These are phyloP conservation scores for Fusarium subtropicale DNA, from an alignment of 2,329 filamentous ascomycete genomes.

Conservation along the genomic window DNA sequence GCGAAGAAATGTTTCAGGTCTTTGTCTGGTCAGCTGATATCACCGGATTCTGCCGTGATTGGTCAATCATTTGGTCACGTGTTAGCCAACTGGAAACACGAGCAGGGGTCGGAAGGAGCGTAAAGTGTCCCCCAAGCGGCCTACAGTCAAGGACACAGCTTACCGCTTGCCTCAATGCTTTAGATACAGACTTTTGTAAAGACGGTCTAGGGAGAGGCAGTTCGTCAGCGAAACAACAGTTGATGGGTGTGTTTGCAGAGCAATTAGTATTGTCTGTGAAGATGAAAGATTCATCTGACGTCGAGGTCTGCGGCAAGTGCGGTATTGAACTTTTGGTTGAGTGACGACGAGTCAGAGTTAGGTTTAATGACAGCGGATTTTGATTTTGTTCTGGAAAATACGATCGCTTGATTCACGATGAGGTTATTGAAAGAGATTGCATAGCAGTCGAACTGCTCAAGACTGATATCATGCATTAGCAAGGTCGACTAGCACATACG, in stretches of 20 bases:
- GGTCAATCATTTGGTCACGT: too few species aligned
- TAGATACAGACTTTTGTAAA: neutral
- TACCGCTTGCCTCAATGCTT: neutral
- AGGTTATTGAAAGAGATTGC: neutral
- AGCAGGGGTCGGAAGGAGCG: too few species aligned
- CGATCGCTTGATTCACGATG: neutral
- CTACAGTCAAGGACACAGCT: too few species aligned
- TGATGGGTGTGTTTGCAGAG: neutral
- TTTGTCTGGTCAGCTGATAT: too few species aligned
- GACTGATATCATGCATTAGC: neutral
- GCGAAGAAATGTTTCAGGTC: too few species aligned
- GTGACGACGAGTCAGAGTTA: neutral
- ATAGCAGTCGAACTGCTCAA: neutral
- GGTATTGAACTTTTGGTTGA: neutral
- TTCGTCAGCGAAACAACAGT: neutral
- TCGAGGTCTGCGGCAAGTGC: neutral
- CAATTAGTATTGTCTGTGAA: neutral
- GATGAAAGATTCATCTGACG: neutral
- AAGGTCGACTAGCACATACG: neutral
- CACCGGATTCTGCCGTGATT: too few species aligned
- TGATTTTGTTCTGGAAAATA: neutral
- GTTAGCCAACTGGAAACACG: too few species aligned
- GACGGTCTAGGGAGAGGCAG: neutral
- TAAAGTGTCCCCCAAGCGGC: too few species aligned
- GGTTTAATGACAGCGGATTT: neutral